phyloP scores from a whole-genome alignment of 768 basidiomycete genomes.

The Tricholoma matsutake region DNA sequence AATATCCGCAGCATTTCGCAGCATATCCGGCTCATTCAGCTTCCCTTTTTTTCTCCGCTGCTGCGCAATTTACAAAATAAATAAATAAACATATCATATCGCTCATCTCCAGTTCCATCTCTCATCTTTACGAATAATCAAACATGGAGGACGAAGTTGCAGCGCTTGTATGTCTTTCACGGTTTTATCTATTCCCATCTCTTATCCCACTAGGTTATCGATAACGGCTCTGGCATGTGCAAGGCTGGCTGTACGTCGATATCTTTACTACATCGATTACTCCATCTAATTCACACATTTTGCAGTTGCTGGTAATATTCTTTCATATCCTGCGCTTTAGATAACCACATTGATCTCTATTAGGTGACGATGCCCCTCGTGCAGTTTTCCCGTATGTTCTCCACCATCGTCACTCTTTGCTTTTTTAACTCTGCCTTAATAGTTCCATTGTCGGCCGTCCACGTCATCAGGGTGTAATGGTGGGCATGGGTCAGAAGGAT shows the following conservation, averaged over 20 bases:
- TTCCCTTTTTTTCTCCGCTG: background rate
- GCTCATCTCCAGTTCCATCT: background rate
- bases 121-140: slow-evolving; percentile 34
- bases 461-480: slow-evolving; percentile 94
- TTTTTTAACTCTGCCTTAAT: slow-evolving; percentile 6
- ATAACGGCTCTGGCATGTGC: slow-evolving; percentile 99
- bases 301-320: slow-evolving; percentile 59
- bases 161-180: slow-evolving; percentile 46
- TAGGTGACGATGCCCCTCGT: slow-evolving; percentile 87
- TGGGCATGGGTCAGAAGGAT: slow-evolving; percentile 96
- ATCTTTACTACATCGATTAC: slow-evolving; percentile 11
- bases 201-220: slow-evolving; percentile 62
- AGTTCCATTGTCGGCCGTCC: slow-evolving; percentile 94
- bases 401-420: background rate
- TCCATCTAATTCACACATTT: slow-evolving; percentile 17
- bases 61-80: background rate
- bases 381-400: slow-evolving; percentile 89
- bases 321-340: background rate
- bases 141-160: slow-evolving; percentile 48
- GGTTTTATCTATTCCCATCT: slow-evolving; percentile 4
- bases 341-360: slow-evolving; percentile 18
- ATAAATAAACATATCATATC: background rate
- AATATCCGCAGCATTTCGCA: slow-evolving; percentile 22
- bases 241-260: slow-evolving; percentile 93
- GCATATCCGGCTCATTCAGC: slow-evolving; percentile 14